phyloP scores from a whole-genome alignment of 2,329 filamentous ascomycete species.

The Verticillium dahliae region DNA sequence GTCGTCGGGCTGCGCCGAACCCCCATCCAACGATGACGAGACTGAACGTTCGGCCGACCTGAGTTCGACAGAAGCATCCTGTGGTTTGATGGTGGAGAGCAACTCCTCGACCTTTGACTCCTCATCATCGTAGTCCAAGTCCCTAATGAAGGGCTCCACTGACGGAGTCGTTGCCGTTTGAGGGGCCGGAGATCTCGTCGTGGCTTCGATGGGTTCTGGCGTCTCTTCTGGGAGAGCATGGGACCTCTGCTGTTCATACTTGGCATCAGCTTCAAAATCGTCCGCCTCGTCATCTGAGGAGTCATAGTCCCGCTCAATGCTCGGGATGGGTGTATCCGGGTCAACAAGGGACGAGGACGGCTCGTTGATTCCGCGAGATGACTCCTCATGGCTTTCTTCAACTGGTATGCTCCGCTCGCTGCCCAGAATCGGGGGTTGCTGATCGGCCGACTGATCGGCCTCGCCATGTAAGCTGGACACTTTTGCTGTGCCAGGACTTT shows the following conservation, averaged over 20 bases:
- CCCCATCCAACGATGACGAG: neutral
- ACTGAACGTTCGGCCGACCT: neutral
- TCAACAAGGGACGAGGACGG: neutral
- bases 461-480: conserved; percentile 1
- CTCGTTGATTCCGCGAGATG: neutral
- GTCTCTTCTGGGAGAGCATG: neutral
- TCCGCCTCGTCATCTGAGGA: neutral
- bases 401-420: neutral
- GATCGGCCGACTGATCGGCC: neutral
- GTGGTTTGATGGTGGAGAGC: neutral
- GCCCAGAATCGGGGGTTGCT: neutral
- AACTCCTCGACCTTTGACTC: neutral
- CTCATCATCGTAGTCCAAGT: neutral
- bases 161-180: neutral
- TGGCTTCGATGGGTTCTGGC: neutral
- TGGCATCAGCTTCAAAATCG: neutral
- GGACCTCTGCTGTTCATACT: neutral
- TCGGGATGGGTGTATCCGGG: neutral
- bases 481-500: neutral
- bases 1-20: neutral
- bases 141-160: neutral
- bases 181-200: neutral
- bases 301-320: neutral
- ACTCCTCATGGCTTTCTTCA: neutral
- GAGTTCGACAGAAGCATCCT: neutral